Evolutionary conservation across 2,329 filamentous ascomycete genomes (phyloP).

Genomic region (Diaporthe sp.): DNA sequence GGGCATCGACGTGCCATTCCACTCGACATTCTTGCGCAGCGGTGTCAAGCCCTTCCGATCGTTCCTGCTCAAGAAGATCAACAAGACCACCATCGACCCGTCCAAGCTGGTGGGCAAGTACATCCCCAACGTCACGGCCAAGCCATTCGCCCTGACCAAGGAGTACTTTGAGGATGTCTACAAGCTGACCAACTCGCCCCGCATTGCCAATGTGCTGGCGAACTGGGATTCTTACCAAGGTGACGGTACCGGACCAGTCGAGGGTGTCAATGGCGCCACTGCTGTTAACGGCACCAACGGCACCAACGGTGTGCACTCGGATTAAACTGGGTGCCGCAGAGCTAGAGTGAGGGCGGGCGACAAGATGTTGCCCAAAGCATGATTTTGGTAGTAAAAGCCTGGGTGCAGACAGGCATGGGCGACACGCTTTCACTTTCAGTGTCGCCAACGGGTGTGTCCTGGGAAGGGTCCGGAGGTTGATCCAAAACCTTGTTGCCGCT

Average conservation of each 20-base stretch:
- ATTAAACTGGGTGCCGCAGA: not conserved
- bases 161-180: conserved; percentile 99
- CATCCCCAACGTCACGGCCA: conserved; percentile 97
- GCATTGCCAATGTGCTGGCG: conserved; percentile 82
- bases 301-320: conserved; percentile 28
- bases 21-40: conserved; percentile 96
- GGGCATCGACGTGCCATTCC: conserved; percentile 99
- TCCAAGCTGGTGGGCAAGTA: conserved; percentile 98
- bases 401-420: not conserved
- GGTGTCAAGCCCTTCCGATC: conserved; percentile 99
- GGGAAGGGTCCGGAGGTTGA: no score
- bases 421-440: no score
- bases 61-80: conserved; percentile 99
- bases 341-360: no score
- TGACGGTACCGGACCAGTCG: conserved; percentile 47
- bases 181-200: conserved; percentile 84
- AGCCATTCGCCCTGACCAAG: conserved; percentile 94
- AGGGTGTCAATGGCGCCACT: conserved; percentile 24
- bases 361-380: not conserved
- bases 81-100: conserved; percentile 98
- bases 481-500: no score
- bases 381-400: not conserved
- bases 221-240: conserved; percentile 85
- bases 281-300: conserved; percentile 28
- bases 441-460: no score